These are phyloP conservation scores for Alternaria infectoria DNA, from an alignment of 2,329 filamentous ascomycete genomes.

Conservation along the genomic window DNA sequence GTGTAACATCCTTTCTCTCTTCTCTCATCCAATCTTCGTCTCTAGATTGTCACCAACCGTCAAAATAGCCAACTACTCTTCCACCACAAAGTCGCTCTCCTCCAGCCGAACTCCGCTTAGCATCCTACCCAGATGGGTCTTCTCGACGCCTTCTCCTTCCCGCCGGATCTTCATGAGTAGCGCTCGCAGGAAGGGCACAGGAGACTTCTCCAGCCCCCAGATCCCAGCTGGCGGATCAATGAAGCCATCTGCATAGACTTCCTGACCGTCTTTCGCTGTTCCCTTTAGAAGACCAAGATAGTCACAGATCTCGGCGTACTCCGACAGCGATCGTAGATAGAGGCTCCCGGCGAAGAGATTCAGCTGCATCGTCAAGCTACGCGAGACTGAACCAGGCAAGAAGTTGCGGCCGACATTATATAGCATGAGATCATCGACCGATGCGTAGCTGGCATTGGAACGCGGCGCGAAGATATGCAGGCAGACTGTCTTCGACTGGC, in stretches of 20 bases:
- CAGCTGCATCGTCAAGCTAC: conserved; percentile 55
- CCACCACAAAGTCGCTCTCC: conserved; percentile 35
- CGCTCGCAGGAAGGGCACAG: conserved; percentile 51
- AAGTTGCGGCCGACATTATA: conserved; percentile 46
- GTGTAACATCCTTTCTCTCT: not conserved
- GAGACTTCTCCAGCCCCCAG: conserved; percentile 48
- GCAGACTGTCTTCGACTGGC: conserved; percentile 38
- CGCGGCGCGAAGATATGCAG: conserved; percentile 63
- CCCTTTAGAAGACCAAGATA: conserved; percentile 58
- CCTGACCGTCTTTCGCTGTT: conserved; percentile 21
- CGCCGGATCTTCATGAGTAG: conserved; percentile 41
- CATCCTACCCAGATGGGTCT: conserved; percentile 54
- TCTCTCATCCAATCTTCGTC: not conserved
- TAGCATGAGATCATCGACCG: conserved; percentile 56
- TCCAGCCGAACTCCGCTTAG: conserved; percentile 48
- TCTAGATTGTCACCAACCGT: not conserved
- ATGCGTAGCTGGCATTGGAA: conserved; percentile 43
- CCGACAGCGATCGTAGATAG: conserved; percentile 61
- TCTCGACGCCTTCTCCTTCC: conserved; percentile 48
- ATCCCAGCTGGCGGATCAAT: conserved; percentile 34
- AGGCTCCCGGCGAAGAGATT: conserved; percentile 73
- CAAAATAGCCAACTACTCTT: not conserved
- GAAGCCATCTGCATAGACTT: conserved; percentile 46
- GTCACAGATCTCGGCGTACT: conserved; percentile 62
- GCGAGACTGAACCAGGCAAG: conserved; percentile 13